Percentiles rank a stretch among this genome's conserved stretches.
phyloP scores from a whole-genome alignment of 768 basidiomycete genomes.

The Russula brevipes region DNA sequence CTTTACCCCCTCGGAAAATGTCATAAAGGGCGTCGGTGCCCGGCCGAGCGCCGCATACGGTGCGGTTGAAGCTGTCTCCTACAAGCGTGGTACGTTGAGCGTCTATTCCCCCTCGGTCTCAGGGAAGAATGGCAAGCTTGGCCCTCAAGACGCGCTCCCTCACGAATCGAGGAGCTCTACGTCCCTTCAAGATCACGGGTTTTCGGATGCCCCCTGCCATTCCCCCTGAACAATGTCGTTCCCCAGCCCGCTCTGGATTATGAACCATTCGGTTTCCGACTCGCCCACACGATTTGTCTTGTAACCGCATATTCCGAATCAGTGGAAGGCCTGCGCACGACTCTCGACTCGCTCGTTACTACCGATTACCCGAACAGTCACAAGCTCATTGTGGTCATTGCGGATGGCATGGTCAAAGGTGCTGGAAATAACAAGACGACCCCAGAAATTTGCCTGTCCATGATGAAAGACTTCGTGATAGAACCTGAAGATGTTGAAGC shows the following conservation, averaged over 20 bases:
- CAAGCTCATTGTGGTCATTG: conserved; percentile 91
- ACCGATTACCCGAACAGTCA: conserved; percentile 99
- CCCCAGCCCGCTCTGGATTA: conserved; percentile 88
- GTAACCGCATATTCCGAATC: conserved; percentile 99
- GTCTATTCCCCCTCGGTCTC: conserved; percentile 32
- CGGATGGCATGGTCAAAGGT: conserved; percentile 98
- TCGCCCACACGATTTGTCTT: conserved; percentile 89
- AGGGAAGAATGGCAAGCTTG: conserved; percentile 45
- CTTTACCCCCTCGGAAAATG: conserved; percentile 67
- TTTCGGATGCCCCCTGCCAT: conserved; percentile 79
- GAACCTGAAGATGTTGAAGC: conserved; percentile 79
- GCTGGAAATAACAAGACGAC: conserved; percentile 85
- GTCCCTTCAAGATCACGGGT: conserved; percentile 58
- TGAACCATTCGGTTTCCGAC: conserved; percentile 94
- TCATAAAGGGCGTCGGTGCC: conserved; percentile 46
- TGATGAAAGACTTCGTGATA: conserved; percentile 96
- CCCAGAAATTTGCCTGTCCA: conserved; percentile 86
- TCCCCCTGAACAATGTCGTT: conserved; percentile 86
- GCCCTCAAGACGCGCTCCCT: conserved; percentile 70
- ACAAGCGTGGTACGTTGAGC: conserved; percentile 49
- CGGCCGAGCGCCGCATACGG: conserved; percentile 64
- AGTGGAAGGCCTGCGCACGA: conserved; percentile 91
- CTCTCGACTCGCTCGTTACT: conserved; percentile 95
- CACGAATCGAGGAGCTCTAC: conserved; percentile 78
- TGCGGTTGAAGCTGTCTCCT: conserved; percentile 54